These are phyloP conservation scores for Talaromyces sp. DNA, from an alignment of 2,329 filamentous ascomycete genomes.

Conservation along the genomic window DNA sequence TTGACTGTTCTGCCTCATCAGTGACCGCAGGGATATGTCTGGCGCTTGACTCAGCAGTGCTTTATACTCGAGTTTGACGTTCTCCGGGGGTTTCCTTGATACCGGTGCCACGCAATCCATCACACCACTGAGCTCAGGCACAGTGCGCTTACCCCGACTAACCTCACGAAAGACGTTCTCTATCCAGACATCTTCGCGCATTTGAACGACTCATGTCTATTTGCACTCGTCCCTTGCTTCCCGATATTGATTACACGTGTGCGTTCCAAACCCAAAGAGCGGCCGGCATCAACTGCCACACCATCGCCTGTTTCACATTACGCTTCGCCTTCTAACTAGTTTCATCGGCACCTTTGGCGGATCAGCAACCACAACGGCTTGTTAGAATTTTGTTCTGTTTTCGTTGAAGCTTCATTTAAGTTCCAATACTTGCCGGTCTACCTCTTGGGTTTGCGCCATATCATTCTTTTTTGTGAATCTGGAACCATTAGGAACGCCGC, in stretches of 20 bases:
- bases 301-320: slow-evolving; percentile 8
- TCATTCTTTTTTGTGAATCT: not conserved
- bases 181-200: not conserved
- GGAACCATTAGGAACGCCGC: slow-evolving; percentile 6
- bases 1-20: not conserved
- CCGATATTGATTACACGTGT: not conserved
- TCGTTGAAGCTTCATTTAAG: not conserved
- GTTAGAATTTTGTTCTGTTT: not conserved
- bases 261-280: not conserved
- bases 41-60: not conserved
- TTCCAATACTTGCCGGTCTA: not conserved
- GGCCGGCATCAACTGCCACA: not conserved
- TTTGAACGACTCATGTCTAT: not conserved
- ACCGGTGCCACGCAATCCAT: not conserved
- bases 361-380: not conserved
- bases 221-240: not conserved
- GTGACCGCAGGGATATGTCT: not conserved
- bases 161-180: not conserved
- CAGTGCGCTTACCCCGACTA: not conserved
- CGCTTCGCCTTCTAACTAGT: not conserved
- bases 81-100: not conserved
- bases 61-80: not conserved
- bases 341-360: not conserved
- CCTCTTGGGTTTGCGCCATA: not conserved
- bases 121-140: not conserved